Conservation (phyloP, 2,329 filamentous ascomycete species). For the Lachnellula subtilissima region DNA sequence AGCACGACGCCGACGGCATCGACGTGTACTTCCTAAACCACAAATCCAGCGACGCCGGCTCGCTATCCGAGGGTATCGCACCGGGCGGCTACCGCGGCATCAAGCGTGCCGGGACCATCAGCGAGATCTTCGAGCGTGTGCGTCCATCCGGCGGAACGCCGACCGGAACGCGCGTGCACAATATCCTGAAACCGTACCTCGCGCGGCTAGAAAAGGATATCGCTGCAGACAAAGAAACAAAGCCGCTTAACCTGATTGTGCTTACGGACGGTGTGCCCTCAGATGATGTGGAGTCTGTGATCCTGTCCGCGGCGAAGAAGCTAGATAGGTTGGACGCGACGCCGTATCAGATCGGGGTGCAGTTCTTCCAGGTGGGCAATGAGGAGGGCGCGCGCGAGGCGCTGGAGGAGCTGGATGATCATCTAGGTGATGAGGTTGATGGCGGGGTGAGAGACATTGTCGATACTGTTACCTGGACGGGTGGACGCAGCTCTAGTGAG, state of each 20-base stretch:
- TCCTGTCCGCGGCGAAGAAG: conserved; percentile 62
- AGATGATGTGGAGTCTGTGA: conserved; percentile 70
- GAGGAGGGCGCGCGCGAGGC: conserved; percentile 61
- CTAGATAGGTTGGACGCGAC: conserved; percentile 67
- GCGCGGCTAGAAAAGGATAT: conserved; percentile 42
- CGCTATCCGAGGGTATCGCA: conserved; percentile 32
- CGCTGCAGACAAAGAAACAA: conserved; percentile 43
- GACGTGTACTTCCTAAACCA: conserved; percentile 91
- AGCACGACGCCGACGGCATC: conserved; percentile 76
- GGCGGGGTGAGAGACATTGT: conserved; percentile 76
- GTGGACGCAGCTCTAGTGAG: conserved; percentile 32
- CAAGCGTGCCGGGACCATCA: conserved; percentile 51
- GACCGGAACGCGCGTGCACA: conserved; percentile 65
- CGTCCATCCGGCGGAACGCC: conserved; percentile 64
- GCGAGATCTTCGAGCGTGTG: conserved; percentile 65
- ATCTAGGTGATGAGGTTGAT: conserved; percentile 50
- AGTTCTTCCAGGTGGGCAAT: conserved; percentile 91
- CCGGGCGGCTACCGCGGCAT: conserved; percentile 61
- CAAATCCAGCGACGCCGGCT: conserved; percentile 36
- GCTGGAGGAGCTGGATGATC: conserved; percentile 72
- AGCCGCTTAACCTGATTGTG: conserved; percentile 85
- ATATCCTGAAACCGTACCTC: conserved; percentile 72
- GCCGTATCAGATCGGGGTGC: conserved; percentile 80
- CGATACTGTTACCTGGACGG: conserved; percentile 76
- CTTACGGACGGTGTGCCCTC: conserved; percentile 83